phyloP scores from a whole-genome alignment of 2,329 filamentous ascomycete genomes.

The Fonsecaea monophora region DNA sequence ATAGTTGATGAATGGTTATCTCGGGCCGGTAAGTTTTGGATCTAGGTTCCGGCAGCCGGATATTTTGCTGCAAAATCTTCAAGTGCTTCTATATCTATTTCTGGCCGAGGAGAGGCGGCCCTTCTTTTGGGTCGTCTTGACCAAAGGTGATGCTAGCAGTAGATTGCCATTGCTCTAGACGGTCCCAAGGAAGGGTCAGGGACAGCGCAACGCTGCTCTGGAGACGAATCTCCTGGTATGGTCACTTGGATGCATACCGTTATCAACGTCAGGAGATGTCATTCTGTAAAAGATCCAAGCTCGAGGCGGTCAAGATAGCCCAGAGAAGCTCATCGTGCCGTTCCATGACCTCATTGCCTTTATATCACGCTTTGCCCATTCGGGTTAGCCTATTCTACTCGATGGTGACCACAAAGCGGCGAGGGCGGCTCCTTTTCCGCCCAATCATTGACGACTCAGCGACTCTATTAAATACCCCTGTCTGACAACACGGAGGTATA shows the following conservation, averaged over 20 bases:
- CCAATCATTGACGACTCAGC: not conserved
- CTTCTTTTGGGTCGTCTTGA: not conserved
- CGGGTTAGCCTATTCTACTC: not conserved
- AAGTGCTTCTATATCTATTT: not conserved
- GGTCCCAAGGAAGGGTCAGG: not conserved
- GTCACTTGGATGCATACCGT: not conserved
- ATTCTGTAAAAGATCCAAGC: not conserved
- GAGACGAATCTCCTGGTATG: not conserved
- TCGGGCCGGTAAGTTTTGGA: not conserved
- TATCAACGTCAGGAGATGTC: not conserved
- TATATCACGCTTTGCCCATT: not conserved
- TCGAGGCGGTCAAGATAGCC: not conserved
- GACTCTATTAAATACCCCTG: not conserved
- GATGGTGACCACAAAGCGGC: not conserved
- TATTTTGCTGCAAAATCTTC: not conserved
- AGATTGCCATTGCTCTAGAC: not conserved
- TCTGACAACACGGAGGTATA: not conserved
- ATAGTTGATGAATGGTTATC: constrained; percentile 2
- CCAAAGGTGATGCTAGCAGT: not conserved
- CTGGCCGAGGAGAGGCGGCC: not conserved
- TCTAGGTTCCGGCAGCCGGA: not conserved
- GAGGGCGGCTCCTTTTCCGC: not conserved
- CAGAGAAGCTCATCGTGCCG: not conserved
- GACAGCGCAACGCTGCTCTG: not conserved
- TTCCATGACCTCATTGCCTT: constrained; percentile 1